A percentile compares a stretch with the other conserved stretches of the same genome.
Conservation (phyloP, 805 yeast species). For the Ogataea parapolymorpha region DNA sequence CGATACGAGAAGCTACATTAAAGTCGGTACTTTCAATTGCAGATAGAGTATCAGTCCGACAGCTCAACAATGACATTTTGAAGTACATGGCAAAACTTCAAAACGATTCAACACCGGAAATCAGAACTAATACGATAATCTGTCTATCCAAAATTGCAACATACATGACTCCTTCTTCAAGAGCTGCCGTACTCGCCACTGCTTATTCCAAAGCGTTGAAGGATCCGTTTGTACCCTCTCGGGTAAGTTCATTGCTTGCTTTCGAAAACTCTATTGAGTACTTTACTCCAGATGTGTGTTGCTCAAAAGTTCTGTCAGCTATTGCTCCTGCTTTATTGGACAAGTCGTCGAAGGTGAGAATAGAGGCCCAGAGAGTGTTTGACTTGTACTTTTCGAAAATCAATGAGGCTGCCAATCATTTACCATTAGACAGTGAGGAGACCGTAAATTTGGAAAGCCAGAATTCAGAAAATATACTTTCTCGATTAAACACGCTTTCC, state of each 20-base stretch:
- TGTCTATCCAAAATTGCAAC: conserved; percentile 64
- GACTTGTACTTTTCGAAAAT: conserved; percentile 57
- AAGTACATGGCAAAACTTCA: conserved; percentile 80
- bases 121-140: conserved; percentile 73
- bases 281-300: conserved; percentile 71
- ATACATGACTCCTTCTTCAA: conserved; percentile 49
- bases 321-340: conserved; percentile 84
- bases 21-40: conserved; percentile 57
- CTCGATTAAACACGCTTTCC: conserved; percentile 21
- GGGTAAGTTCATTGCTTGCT: conserved; percentile 74
- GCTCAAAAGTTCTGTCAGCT: conserved; percentile 77
- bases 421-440: conserved; percentile 28
- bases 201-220: conserved; percentile 81
- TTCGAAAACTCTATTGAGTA: conserved; percentile 59
- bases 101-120: conserved; percentile 69
- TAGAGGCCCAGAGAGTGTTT: conserved; percentile 67
- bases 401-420: conserved; percentile 40
- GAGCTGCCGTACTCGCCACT: conserved; percentile 76
- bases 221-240: conserved; percentile 73
- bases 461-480: conserved; percentile 13
- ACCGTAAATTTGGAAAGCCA: conserved; percentile 23
- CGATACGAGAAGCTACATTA: conserved; percentile 78
- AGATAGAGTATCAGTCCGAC: conserved; percentile 68
- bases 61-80: conserved; percentile 80
- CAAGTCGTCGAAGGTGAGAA: conserved; percentile 62